Evolutionary conservation across 2,329 filamentous ascomycete genomes (phyloP).

Genomic region (Paecilomyces dactylethromorphus): DNA sequence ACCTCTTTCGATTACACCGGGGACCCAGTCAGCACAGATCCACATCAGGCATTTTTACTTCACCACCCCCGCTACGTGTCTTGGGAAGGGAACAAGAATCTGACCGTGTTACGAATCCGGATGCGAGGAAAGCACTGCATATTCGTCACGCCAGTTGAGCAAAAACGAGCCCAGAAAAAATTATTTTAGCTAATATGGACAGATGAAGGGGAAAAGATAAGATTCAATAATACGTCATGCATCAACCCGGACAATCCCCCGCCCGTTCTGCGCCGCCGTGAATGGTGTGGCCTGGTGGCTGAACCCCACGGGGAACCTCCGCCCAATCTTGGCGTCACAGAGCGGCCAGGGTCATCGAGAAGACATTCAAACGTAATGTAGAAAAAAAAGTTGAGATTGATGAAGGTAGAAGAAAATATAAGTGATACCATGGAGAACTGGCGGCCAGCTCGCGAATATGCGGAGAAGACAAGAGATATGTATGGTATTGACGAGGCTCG

Average conservation of each 20-base stretch:
- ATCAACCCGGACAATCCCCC: background rate
- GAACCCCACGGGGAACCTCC: background rate
- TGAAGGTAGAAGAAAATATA: background rate
- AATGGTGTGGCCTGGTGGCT: background rate
- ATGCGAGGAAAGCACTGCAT: background rate
- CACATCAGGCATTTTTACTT: background rate
- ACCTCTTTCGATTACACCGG: background rate
- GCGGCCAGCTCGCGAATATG: background rate
- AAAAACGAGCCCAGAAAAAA: background rate
- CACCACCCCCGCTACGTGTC: background rate
- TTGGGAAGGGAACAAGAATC: background rate
- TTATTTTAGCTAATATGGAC: background rate
- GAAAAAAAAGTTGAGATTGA: background rate
- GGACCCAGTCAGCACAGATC: background rate
- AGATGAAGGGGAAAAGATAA: background rate
- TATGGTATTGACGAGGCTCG: background rate
- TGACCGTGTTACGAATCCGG: background rate
- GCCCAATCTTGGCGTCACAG: background rate
- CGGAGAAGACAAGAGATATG: background rate
- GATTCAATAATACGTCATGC: background rate
- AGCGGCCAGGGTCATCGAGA: background rate
- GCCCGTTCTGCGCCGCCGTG: background rate
- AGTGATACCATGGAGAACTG: background rate
- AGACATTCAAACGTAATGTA: background rate
- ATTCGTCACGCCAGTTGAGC: background rate